Conservation (phyloP, 371 early-diverging fungal species). For the Conidiobolus incongruus region DNA sequence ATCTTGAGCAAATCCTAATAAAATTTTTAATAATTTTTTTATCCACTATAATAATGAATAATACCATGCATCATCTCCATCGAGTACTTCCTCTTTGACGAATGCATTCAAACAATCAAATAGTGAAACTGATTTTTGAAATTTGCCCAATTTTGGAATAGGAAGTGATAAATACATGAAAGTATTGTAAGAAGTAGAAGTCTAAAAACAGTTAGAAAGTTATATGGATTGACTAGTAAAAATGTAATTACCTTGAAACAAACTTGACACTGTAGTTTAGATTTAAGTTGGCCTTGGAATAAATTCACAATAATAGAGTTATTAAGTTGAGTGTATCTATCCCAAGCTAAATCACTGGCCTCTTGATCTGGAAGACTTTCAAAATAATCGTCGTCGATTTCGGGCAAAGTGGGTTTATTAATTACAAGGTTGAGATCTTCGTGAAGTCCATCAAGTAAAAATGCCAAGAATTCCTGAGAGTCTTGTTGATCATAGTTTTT, state of each 20-base stretch:
- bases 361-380: conserved; percentile 18
- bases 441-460: conserved; percentile 47
- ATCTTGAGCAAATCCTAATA: conserved; percentile 53
- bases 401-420: conserved; percentile 8
- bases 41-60: neutral
- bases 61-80: conserved; percentile 72
- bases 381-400: conserved; percentile 13
- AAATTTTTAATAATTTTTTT: neutral
- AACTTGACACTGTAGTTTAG: conserved; percentile 49
- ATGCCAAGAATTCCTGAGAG: conserved; percentile 48
- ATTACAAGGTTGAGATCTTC: conserved; percentile 33
- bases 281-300: conserved; percentile 74
- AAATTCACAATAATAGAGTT: conserved; percentile 70
- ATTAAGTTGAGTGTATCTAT: conserved; percentile 45
- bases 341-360: conserved; percentile 52
- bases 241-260: conserved; percentile 35
- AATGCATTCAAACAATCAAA: conserved; percentile 69
- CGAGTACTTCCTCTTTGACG: conserved; percentile 59
- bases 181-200: conserved; percentile 72
- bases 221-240: conserved; percentile 13
- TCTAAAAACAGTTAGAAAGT: conserved; percentile 17
- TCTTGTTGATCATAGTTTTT: conserved; percentile 56
- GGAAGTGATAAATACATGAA: conserved; percentile 87
- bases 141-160: conserved; percentile 33
- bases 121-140: conserved; percentile 15